Evolutionary conservation across 2,329 filamentous ascomycete species (phyloP).

Genomic region (Pleoardoris graminearum): DNA sequence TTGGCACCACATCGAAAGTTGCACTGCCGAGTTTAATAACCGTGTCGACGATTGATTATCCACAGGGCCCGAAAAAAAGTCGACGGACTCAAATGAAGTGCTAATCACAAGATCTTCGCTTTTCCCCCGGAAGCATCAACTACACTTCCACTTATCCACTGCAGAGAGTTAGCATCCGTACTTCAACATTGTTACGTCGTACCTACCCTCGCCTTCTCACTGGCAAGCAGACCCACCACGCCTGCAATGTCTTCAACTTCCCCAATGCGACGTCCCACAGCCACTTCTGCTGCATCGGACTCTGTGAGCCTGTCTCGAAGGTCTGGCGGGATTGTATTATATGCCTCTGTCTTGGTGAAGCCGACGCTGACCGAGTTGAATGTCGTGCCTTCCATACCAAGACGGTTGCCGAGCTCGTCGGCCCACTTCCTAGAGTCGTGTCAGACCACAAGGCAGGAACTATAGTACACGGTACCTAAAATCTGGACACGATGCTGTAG

Average conservation of each 20-base stretch:
- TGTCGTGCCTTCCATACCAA: slow-evolving; percentile 27
- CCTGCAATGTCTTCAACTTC: slow-evolving; percentile 62
- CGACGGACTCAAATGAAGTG: too few relatives aligned
- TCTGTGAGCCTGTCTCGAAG: slow-evolving; percentile 16
- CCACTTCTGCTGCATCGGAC: slow-evolving; percentile 19
- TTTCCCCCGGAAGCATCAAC: slow-evolving; percentile 33
- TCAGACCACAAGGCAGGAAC: neutral
- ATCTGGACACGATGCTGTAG: too few relatives aligned
- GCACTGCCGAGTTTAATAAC: too few relatives aligned
- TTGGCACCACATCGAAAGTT: too few relatives aligned
- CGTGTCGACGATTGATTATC: neutral
- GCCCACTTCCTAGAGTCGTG: slow-evolving; percentile 19
- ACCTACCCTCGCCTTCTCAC: slow-evolving; percentile 28
- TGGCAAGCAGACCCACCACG: slow-evolving; percentile 58
- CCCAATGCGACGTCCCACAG: slow-evolving; percentile 21
- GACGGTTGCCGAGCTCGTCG: slow-evolving; percentile 21
- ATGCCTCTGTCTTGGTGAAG: slow-evolving; percentile 27
- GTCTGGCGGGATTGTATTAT: slow-evolving; percentile 16
- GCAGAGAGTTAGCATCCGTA: slow-evolving; percentile 13
- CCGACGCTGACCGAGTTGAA: slow-evolving; percentile 31
- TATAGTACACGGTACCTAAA: too few relatives aligned
- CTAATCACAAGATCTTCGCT: slow-evolving; percentile 24
- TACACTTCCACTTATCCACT: slow-evolving; percentile 45
- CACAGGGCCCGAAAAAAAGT: too few relatives aligned
- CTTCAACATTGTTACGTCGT: too few relatives aligned